phyloP scores from a whole-genome alignment of 768 basidiomycete species.

The Rhizopogon salebrosus region DNA sequence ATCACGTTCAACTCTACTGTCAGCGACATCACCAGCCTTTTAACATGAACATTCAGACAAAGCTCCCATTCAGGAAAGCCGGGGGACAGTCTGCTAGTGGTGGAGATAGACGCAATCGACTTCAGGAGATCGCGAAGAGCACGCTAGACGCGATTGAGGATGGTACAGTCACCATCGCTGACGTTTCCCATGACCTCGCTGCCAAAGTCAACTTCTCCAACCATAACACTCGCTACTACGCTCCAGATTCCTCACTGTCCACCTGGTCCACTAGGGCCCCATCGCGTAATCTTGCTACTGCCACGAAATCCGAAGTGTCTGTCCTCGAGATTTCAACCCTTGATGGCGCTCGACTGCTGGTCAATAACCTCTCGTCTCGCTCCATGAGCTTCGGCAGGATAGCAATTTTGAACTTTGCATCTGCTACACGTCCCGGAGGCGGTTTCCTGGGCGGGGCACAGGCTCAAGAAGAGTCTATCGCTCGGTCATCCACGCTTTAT shows the following conservation, averaged over 20 bases:
- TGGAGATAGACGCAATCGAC: conserved; percentile 7
- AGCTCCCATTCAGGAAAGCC: conserved; percentile 1
- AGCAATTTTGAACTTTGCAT: conserved; percentile 74
- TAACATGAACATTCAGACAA: conserved; percentile 4
- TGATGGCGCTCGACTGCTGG: conserved; percentile 46
- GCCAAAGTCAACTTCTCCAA: conserved; percentile 29
- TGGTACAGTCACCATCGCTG: conserved; percentile 34
- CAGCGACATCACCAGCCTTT: not conserved
- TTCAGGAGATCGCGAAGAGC: conserved; percentile 42
- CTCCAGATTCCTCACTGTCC: conserved; percentile 42
- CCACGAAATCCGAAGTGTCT: conserved; percentile 29
- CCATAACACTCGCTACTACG: conserved; percentile 48
- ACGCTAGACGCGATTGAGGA: conserved; percentile 45
- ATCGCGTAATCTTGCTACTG: not conserved
- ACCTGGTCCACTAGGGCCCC: conserved; percentile 34
- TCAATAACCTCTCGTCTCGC: conserved; percentile 13
- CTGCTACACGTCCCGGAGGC: conserved; percentile 70
- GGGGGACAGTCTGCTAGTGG: not conserved
- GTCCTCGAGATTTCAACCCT: conserved; percentile 62
- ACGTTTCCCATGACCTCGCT: conserved; percentile 28
- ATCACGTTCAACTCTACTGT: not conserved
- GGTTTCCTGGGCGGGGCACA: conserved; percentile 70
- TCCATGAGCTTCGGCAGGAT: conserved; percentile 28
- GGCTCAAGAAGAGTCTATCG: conserved; percentile 80
- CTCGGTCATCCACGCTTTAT: conserved; percentile 70